Percentiles rank a stretch among this genome's conserved stretches.
phyloP scores from a whole-genome alignment of 129 eudicot genomes.

The Flaveria linearis region DNA sequence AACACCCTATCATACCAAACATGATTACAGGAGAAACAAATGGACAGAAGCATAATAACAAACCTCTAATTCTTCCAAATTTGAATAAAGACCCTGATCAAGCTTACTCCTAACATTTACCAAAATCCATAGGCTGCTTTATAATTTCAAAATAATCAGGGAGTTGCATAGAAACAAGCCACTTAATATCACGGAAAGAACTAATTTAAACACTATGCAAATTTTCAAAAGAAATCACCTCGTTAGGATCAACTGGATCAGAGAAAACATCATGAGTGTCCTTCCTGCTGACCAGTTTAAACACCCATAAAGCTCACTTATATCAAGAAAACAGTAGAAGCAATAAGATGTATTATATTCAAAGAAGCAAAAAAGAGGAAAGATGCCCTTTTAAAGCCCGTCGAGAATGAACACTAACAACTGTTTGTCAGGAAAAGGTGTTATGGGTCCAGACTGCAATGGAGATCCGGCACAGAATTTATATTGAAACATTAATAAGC shows the following conservation, averaged over 20 bases:
- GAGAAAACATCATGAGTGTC: slow-evolving; percentile 39
- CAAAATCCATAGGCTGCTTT: slow-evolving; percentile 90
- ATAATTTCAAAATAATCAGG: slow-evolving; percentile 91
- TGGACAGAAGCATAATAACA: slow-evolving; percentile 19
- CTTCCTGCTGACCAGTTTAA: slow-evolving; percentile 55
- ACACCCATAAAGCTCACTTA: neutral
- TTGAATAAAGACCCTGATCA: slow-evolving; percentile 53
- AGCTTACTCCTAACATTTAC: slow-evolving; percentile 84
- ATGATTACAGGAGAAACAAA: too few relatives aligned
- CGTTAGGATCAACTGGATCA: slow-evolving; percentile 86
- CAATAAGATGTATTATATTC: slow-evolving; percentile 22
- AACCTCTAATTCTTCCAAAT: slow-evolving; percentile 91
- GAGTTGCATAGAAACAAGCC: slow-evolving; percentile 52
- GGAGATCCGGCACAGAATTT: too few relatives aligned
- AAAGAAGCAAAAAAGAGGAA: slow-evolving; percentile 24
- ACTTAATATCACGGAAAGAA: slow-evolving; percentile 23
- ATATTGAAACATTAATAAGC: too few relatives aligned
- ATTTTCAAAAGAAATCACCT: slow-evolving; percentile 47
- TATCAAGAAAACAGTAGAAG: slow-evolving; percentile 27
- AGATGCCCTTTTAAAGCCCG: slow-evolving; percentile 85
- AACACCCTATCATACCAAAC: too few relatives aligned
- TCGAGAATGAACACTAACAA: slow-evolving; percentile 86
- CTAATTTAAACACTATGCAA: slow-evolving; percentile 1
- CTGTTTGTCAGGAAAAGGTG: slow-evolving; percentile 45
- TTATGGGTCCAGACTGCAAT: too few relatives aligned